phyloP scores from a whole-genome alignment of 139 green algal genomes.

The Nannochloris sp. region DNA sequence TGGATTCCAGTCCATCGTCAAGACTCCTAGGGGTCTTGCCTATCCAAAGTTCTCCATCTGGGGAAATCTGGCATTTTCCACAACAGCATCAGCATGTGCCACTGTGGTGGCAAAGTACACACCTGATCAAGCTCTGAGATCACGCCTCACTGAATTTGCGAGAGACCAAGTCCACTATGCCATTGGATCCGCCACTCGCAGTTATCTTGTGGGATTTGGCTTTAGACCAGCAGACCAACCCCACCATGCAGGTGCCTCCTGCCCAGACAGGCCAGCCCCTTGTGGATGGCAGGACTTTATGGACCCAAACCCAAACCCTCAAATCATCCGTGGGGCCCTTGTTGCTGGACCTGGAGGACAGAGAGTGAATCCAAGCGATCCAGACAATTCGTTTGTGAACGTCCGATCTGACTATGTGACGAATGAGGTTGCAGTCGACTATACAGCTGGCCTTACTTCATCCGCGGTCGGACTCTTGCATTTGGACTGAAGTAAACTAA shows the following conservation, averaged over 20 bases:
- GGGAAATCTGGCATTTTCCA: slow-evolving; percentile 20
- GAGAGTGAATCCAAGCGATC: background rate
- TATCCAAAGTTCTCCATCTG: slow-evolving; percentile 7
- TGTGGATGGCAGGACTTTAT: slow-evolving; percentile 12
- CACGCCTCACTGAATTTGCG: slow-evolving; percentile 5
- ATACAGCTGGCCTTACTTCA: slow-evolving; percentile 29
- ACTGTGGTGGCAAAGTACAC: slow-evolving; percentile 5
- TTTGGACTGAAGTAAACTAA: background rate
- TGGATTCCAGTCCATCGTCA: slow-evolving; percentile 10
- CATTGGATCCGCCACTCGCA: slow-evolving; percentile 19
- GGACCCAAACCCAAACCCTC: background rate
- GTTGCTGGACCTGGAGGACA: slow-evolving; percentile 17
- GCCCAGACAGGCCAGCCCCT: slow-evolving; percentile 10
- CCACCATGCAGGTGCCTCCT: slow-evolving; percentile 38
- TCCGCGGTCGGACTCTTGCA: slow-evolving; percentile 16
- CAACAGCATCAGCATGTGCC: slow-evolving; percentile 5
- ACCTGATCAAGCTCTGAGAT: background rate
- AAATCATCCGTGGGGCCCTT: slow-evolving; percentile 21
- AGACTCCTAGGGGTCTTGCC: slow-evolving; percentile 8
- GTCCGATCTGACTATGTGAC: slow-evolving; percentile 19
- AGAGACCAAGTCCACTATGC: slow-evolving; percentile 34
- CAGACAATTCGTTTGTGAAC: slow-evolving; percentile 28
- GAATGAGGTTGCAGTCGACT: slow-evolving; percentile 40
- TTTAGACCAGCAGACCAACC: slow-evolving; percentile 9
- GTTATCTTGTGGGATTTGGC: slow-evolving; percentile 33